These are phyloP conservation scores for Sisymbrium irio DNA, from an alignment of 345 rosid species.

Conservation along the genomic window DNA sequence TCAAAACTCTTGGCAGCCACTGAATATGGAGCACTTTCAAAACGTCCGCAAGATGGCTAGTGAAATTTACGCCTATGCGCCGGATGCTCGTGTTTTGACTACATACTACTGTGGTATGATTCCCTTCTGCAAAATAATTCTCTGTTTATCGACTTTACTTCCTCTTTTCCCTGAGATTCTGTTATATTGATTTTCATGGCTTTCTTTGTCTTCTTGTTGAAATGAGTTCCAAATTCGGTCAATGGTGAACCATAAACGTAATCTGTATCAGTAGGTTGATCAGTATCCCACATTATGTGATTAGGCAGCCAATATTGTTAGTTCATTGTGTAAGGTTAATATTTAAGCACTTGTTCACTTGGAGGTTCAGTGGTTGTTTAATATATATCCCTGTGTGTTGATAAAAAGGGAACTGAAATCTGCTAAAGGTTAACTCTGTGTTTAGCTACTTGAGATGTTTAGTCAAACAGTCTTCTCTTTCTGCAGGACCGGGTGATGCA, in stretches of 20 bases:
- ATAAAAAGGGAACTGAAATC: neutral
- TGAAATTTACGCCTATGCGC: conserved; percentile 82
- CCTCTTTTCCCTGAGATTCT: neutral
- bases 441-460: neutral
- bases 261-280: neutral
- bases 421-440: neutral
- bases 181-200: neutral
- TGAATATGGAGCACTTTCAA: conserved; percentile 84
- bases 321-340: neutral
- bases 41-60: conserved; percentile 79
- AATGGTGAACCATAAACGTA: neutral
- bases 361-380: neutral
- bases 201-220: conserved; percentile 4
- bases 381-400: neutral
- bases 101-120: conserved; percentile 84
- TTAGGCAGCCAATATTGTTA: conserved; percentile 1
- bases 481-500: conserved; percentile 77
- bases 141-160: neutral
- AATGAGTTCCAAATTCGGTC: neutral
- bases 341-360: neutral
- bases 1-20: conserved; percentile 53
- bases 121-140: neutral
- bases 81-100: conserved; percentile 93
- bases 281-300: neutral
- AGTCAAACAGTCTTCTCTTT: conserved; percentile 16